phyloP scores from a whole-genome alignment of 2,329 filamentous ascomycete genomes.

The Epichloe scottii region DNA sequence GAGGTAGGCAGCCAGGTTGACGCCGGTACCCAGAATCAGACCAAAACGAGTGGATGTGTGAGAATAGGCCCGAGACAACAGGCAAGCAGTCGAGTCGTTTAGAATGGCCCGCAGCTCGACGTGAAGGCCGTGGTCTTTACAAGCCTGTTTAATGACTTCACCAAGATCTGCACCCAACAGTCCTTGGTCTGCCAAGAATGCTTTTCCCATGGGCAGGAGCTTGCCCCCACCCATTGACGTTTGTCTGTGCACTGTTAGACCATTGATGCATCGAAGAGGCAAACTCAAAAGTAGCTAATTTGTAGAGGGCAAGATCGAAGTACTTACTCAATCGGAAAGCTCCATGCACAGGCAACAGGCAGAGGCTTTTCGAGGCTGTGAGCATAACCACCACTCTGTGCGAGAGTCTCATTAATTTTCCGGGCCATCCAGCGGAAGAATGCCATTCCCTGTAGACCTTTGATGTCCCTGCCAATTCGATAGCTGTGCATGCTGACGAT shows the following conservation, averaged over 20 bases:
- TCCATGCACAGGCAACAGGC: constrained; percentile 53
- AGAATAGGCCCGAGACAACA: constrained; percentile 51
- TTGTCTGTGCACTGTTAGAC: constrained; percentile 35
- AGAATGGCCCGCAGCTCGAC: constrained; percentile 48
- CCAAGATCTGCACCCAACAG: constrained; percentile 48
- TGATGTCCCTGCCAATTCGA: constrained; percentile 42
- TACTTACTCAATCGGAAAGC: constrained; percentile 56
- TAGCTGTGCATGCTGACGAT: constrained; percentile 44
- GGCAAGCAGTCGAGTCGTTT: constrained; percentile 55
- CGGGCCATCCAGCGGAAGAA: constrained; percentile 61
- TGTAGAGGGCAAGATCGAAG: background rate
- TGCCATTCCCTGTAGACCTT: constrained; percentile 41
- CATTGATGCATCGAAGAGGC: background rate
- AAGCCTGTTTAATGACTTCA: constrained; percentile 43
- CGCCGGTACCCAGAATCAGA: constrained; percentile 54
- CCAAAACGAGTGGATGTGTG: constrained; percentile 47
- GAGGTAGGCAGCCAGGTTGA: constrained; percentile 53
- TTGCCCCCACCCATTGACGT: constrained; percentile 47
- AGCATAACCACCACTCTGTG: constrained; percentile 26
- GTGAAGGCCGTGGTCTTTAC: constrained; percentile 35
- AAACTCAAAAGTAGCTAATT: background rate
- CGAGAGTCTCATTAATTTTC: constrained; percentile 44
- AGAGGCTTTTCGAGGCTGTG: constrained; percentile 31
- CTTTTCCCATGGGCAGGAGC: constrained; percentile 53
- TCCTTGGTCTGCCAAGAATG: constrained; percentile 46